A percentile compares a stretch with the other conserved stretches of the same genome.
Conservation (phyloP, 2,329 filamentous ascomycete species). For the Aspergillus tamarii region DNA sequence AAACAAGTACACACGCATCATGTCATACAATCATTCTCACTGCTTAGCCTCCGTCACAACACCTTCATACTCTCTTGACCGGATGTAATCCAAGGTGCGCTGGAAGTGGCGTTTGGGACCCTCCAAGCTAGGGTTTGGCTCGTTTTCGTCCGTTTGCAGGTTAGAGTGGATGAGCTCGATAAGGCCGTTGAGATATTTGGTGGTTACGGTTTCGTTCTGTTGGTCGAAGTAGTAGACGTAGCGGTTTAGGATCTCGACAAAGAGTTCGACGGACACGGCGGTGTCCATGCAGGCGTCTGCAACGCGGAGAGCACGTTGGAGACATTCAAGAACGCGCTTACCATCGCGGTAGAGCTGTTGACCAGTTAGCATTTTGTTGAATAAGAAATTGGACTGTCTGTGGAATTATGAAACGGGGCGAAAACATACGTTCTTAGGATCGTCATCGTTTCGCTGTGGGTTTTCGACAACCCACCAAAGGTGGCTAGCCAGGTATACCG, state of each 20-base stretch:
- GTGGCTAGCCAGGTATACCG: conserved; percentile 94
- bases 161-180: conserved; percentile 99
- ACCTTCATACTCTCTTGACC: conserved; percentile 88
- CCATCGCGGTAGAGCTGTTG: conserved; percentile 89
- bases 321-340: conserved; percentile 92
- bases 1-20: conserved; percentile 18
- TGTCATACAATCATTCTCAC: conserved; percentile 25
- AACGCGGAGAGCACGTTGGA: conserved; percentile 91
- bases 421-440: conserved; percentile 72
- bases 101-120: conserved; percentile 92
- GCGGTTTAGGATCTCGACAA: conserved; percentile 96
- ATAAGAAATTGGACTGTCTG: not conserved
- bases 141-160: conserved; percentile 74
- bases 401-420: conserved; percentile 21
- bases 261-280: conserved; percentile 93
- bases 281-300: conserved; percentile 99
- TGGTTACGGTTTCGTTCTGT: conserved; percentile 97
- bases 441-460: conserved; percentile 73
- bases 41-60: conserved; percentile 71
- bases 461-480: conserved; percentile 97
- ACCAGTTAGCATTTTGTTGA: not conserved
- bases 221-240: conserved; percentile 99
- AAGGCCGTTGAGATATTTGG: conserved; percentile 95
- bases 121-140: conserved; percentile 73
- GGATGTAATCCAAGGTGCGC: conserved; percentile 91